Base-by-base conservation (phyloP, 2,329 filamentous ascomycete genomes). In the Paraphoma sp. region DNA sequence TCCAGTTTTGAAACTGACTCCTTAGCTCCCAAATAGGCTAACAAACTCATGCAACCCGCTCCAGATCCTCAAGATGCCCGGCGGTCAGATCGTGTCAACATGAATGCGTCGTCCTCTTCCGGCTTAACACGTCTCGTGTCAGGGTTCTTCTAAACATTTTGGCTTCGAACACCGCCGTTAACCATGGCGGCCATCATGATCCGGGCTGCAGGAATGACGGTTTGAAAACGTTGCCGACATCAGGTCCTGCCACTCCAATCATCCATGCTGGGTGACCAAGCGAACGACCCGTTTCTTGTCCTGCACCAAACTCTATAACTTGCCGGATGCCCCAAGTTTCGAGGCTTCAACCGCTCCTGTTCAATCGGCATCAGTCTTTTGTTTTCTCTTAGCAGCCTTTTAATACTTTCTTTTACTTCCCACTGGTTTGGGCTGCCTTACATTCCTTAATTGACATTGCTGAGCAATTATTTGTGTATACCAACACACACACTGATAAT, bases 371-470 rank as follows among this genome's bases (percentile, higher is more conserved):
- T 61, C 68, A 64, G 71, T 75, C 73, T 70, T 74, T 76, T 73
- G 68, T 74, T 65, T 62, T 65, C 59, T 61, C 56, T 67, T 76
- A 73, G 71, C 73, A 77, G 72, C 75, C 73, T 75, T 76, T 67
- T 76, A 74, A 74, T 74, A 74, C 78, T 78, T 76, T 81, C 79
- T 74, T 81, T 82, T 73, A 79, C 71, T 70, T 72, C 81, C 80
- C 81, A 82, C 81, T 81, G 82, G 81, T 75, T 64, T 83, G 82
- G 81, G 81, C 79, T 80, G 78, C 78, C 76, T 72, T 81, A 76
- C 80, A 79, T 82, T 83, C 80, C 73, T 82, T 82, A 78, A 76
- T 75, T 58, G 54, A 73, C 67, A 74, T 78, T 78, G 76, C 76
- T 78, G 76, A 70, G 71, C 76, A 78, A 78, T 76, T 64, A 64